phyloP scores from a whole-genome alignment of 441 rosid genomes.

The Lepidium campestre region DNA sequence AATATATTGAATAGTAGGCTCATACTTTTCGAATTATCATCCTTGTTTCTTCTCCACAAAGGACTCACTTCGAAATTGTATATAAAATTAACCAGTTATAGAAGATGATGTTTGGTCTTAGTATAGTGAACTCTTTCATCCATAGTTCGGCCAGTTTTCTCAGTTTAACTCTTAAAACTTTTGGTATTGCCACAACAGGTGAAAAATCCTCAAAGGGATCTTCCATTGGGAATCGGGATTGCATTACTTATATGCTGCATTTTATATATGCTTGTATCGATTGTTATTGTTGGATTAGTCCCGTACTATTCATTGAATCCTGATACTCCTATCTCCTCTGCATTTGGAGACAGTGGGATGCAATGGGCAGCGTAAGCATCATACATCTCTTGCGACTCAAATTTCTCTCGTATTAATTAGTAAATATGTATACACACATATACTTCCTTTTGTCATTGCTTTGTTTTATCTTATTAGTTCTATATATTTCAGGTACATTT shows the following conservation, averaged over 20 bases:
- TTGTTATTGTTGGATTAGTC: constrained; percentile 79
- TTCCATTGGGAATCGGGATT: constrained; percentile 80
- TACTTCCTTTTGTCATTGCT: not conserved
- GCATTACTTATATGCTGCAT: constrained; percentile 68
- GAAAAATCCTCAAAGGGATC: constrained; percentile 74
- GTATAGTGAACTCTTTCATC: not conserved
- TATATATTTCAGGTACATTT: constrained; percentile 42
- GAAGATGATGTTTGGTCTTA: not conserved
- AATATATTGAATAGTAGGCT: not conserved
- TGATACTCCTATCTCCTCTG: constrained; percentile 88
- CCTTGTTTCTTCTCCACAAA: not conserved
- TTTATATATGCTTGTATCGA: constrained; percentile 78
- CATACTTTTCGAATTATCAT: not conserved
- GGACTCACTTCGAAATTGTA: not conserved
- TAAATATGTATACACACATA: not conserved
- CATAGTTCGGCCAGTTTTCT: not conserved
- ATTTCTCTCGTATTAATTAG: constrained; percentile 3
- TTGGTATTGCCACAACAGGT: constrained; percentile 39
- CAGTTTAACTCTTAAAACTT: not conserved
- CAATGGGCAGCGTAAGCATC: constrained; percentile 87
- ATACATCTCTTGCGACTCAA: constrained; percentile 10
- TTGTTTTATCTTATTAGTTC: not conserved
- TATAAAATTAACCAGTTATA: not conserved
- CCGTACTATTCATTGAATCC: constrained; percentile 78
- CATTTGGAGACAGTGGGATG: constrained; percentile 85